phyloP scores from a whole-genome alignment of 192 early-diverging fungal genomes.

The Mortierella claussenii region DNA sequence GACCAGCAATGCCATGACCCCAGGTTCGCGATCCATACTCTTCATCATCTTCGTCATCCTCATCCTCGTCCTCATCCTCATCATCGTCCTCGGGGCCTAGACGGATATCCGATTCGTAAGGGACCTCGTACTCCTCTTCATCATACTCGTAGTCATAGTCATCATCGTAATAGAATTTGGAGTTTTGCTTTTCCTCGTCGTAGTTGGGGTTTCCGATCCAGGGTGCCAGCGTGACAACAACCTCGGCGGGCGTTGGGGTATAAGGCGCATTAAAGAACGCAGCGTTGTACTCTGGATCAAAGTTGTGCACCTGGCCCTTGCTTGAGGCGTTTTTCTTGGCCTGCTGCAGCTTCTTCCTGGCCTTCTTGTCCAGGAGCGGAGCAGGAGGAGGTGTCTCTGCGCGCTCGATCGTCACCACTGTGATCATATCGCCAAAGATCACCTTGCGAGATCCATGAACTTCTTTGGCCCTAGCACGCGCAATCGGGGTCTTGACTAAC shows the following conservation, averaged over 20 bases:
- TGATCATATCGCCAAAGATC: conserved; percentile 51
- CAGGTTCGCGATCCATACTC: conserved; percentile 26
- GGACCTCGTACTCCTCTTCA: conserved; percentile 38
- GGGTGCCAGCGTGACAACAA: conserved; percentile 36
- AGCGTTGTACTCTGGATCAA: conserved; percentile 46
- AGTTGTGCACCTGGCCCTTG: conserved; percentile 26
- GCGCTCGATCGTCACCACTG: conserved; percentile 42
- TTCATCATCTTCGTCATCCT: conserved; percentile 39
- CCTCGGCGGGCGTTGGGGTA: conserved; percentile 48
- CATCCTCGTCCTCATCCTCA: conserved; percentile 33
- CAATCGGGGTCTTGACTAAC: conserved; percentile 41
- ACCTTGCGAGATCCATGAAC: conserved; percentile 33
- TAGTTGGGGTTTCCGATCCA: conserved; percentile 53
- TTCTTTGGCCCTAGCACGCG: conserved; percentile 43
- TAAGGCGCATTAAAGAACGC: conserved; percentile 35
- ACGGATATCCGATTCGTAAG: conserved; percentile 42
- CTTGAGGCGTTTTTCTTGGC: conserved; percentile 16
- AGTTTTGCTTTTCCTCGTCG: conserved; percentile 45
- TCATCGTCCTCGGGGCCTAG: conserved; percentile 43
- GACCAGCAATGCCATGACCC: conserved; percentile 45
- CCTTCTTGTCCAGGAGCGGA: conserved; percentile 26
- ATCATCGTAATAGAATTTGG: conserved; percentile 50
- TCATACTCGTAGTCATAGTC: conserved; percentile 31
- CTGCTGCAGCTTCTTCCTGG: conserved; percentile 36
- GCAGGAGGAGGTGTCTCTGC: conserved; percentile 34